Evolutionary conservation across 1,139 yeast genomes (phyloP), one percentile per base, ranked within the genome.

Genomic region (Candida gigantensis): DNA sequence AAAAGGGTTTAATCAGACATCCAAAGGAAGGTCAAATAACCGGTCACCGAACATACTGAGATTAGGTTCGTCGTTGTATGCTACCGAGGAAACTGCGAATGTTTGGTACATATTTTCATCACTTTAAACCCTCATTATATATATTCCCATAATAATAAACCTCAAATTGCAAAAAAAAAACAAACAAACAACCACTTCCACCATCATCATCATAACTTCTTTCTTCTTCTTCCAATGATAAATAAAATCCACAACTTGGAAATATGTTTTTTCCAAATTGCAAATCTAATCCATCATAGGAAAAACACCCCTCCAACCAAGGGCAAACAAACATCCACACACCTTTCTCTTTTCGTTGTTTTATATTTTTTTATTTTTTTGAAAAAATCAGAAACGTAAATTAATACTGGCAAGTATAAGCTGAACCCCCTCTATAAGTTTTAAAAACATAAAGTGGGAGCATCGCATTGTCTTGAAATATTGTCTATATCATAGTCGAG

Each of bases 51-150:
- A 34, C 81, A 77, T 75, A 80, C 86, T 61, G 72, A 77, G 32
- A 79, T 72, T 80, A 84, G 89, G 88, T 81, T 82, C 87, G 65
- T 65, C 11, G 66, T 64, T 71, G 88, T 78, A 76, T 70, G 81
- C 86, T 83, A 82, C 89, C 89, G 89, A 77, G 89, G 89, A 82
- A 82, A 82, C 89, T 82, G 89, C 89, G 89, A 82, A 82, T 82
- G 90, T 82, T 78, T 65, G 73, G 72, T 79, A 79, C 67, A 71
- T 65, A 32, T 65, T 79, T 79, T 83, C 90, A 82, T 83, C 90
- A 82, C 70, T 34, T 58, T 79, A 65, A 61, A 64, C 43, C 42
- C 19, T 16, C 9, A 16, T 16, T 12, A 23, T 17, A 23, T 16
- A 5, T 14, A 17, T 28, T n/a, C n/a, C n/a, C n/a, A n/a, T n/a